phyloP scores from a whole-genome alignment of 768 basidiomycete species.

The Mycena floridula region DNA sequence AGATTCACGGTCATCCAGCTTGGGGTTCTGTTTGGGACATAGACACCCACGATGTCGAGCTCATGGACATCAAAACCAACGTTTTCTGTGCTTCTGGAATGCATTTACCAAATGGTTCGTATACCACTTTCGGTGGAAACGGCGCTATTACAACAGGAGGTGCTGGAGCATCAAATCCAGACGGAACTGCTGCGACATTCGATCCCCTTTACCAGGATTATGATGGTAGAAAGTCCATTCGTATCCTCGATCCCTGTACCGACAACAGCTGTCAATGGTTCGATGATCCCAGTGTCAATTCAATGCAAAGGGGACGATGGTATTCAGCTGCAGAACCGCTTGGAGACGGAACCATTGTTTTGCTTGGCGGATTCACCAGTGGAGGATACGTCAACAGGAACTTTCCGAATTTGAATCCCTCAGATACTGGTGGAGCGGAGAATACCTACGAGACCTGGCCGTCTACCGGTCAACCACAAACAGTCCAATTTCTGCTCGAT shows the following conservation, averaged over 20 bases:
- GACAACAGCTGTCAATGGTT: conserved; percentile 60
- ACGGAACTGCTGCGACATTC: too few species aligned
- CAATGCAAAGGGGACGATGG: conserved; percentile 70
- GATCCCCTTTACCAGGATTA: too few species aligned
- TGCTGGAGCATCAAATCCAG: too few species aligned
- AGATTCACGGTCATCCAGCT: conserved; percentile 64
- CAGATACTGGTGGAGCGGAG: conserved; percentile 67
- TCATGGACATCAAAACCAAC: conserved; percentile 73
- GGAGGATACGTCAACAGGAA: conserved; percentile 81
- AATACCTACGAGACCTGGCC: conserved; percentile 85
- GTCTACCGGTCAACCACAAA: conserved; percentile 38
- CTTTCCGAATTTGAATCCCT: conserved; percentile 61
- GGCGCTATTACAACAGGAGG: too few species aligned
- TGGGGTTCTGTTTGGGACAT: conserved; percentile 76
- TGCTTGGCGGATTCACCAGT: conserved; percentile 77
- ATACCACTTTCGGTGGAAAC: conserved; percentile 72
- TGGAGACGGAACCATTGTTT: conserved; percentile 68
- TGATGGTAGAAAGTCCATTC: too few species aligned
- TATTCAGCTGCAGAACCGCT: conserved; percentile 73
- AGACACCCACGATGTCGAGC: conserved; percentile 42
- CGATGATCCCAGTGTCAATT: conserved; percentile 53
- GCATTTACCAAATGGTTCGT: conserved; percentile 79
- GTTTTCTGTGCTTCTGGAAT: conserved; percentile 79
- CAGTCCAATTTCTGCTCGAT: conserved; percentile 61
- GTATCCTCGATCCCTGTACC: conserved; percentile 75